phyloP scores from a whole-genome alignment of 1,284 basidiomycete genomes.

The Austropuccinia psidii region DNA sequence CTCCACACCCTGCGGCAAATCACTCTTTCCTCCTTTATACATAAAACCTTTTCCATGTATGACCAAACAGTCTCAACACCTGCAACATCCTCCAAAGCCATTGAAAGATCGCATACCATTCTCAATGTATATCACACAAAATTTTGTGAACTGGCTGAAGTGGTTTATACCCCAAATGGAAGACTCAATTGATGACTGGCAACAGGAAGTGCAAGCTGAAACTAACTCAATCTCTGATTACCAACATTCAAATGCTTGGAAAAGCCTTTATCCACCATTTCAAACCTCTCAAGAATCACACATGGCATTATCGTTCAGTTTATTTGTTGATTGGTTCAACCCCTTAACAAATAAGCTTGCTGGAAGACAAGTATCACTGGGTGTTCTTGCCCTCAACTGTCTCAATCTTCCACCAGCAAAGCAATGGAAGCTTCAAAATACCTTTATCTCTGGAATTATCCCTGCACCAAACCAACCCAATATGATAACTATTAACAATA shows the following conservation, averaged over 20 bases:
- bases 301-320: neutral
- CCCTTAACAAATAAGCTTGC: neutral
- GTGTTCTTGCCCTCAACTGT: neutral
- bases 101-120: too few relatives aligned
- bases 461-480: neutral
- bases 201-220: too few relatives aligned
- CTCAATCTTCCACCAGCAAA: neutral
- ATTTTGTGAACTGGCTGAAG: neutral
- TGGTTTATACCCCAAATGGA: slow-evolving; percentile 11
- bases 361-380: neutral
- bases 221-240: neutral
- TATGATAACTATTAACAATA: slow-evolving; percentile 2
- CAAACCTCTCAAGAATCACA: too few relatives aligned
- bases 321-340: slow-evolving; percentile 18
- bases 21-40: too few relatives aligned
- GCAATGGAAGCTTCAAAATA: neutral
- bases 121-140: slow-evolving; percentile 1
- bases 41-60: too few relatives aligned
- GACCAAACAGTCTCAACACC: too few relatives aligned
- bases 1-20: too few relatives aligned
- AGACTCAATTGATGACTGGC: slow-evolving; percentile 19
- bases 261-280: too few relatives aligned
- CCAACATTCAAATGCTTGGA: neutral
- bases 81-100: too few relatives aligned
- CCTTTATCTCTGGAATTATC: neutral